These are phyloP conservation scores for Cordyceps sp. DNA, from an alignment of 2,329 filamentous ascomycete genomes.

Conservation along the genomic window DNA sequence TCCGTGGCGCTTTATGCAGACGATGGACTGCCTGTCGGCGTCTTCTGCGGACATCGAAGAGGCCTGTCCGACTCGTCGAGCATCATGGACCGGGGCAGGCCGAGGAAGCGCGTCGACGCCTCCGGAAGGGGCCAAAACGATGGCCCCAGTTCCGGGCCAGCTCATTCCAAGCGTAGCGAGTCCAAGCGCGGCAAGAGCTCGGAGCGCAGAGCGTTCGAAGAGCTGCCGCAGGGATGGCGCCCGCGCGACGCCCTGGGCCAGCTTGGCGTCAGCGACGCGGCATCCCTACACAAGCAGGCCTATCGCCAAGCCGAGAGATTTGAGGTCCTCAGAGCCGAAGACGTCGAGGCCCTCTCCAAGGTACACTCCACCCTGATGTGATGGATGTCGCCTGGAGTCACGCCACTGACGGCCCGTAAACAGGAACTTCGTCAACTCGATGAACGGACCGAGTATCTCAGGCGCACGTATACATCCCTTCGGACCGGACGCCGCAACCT, in stretches of 20 bases:
- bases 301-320: slow-evolving; percentile 45
- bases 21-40: slow-evolving; percentile 2
- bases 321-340: slow-evolving; percentile 43
- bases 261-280: slow-evolving; percentile 30
- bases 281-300: slow-evolving; percentile 40
- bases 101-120: slow-evolving; percentile 33
- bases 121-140: slow-evolving; percentile 10
- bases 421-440: slow-evolving; percentile 62
- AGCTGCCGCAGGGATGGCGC: slow-evolving; percentile 40
- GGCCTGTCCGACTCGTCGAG: slow-evolving; percentile 39
- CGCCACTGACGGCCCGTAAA: too few species aligned
- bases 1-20: too few species aligned
- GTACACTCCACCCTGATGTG: slow-evolving; percentile 17
- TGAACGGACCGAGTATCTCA: slow-evolving; percentile 61
- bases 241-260: slow-evolving; percentile 32
- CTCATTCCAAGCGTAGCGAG: slow-evolving; percentile 14
- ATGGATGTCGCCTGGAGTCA: too few species aligned
- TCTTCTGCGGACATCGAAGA: slow-evolving; percentile 24
- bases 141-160: slow-evolving; percentile 10
- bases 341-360: slow-evolving; percentile 49
- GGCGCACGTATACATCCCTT: slow-evolving; percentile 59
- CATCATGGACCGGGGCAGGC: slow-evolving; percentile 45
- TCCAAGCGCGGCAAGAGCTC: slow-evolving; percentile 29
- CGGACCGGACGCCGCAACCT: slow-evolving; percentile 61
- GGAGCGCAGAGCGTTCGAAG: slow-evolving; percentile 41